phyloP scores from a whole-genome alignment of 306 rosid species.

The Cucurbita maxima region DNA sequence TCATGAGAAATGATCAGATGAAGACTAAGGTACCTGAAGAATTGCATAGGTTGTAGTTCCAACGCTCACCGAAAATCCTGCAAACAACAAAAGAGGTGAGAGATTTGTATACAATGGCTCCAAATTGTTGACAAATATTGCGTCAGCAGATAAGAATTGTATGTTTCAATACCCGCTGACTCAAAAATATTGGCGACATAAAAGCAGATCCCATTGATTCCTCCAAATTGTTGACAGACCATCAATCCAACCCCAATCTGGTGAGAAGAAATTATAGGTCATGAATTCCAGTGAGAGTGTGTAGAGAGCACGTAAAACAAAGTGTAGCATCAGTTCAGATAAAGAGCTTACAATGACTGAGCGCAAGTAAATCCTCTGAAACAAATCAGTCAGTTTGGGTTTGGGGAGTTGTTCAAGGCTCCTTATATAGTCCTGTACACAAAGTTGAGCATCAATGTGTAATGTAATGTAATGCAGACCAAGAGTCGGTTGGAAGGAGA shows the following conservation, averaged over 20 bases:
- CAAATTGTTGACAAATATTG: neutral
- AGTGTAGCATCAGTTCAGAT: neutral
- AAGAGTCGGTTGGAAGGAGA: no score
- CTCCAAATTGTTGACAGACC: conserved; percentile 91
- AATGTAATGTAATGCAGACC: no score
- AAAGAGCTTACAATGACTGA: conserved; percentile 43
- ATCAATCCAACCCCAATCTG: conserved; percentile 83
- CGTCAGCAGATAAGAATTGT: neutral
- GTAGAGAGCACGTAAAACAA: neutral
- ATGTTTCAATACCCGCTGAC: conserved; percentile 40
- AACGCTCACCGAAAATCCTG: conserved; percentile 52
- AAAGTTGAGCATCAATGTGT: neutral
- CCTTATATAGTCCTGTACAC: conserved; percentile 52
- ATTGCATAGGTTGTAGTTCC: conserved; percentile 54
- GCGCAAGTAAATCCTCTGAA: conserved; percentile 56
- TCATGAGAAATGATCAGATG: neutral
- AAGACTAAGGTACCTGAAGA: conserved; percentile 45
- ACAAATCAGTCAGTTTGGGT: conserved; percentile 60
- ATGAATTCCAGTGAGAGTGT: neutral
- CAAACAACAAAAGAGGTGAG: neutral
- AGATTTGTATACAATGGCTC: neutral
- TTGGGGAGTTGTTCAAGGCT: conserved; percentile 60
- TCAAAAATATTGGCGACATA: conserved; percentile 67
- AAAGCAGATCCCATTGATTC: conserved; percentile 74
- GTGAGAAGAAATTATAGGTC: conserved; percentile 2